Evolutionary conservation across 1,284 basidiomycete species (phyloP).

Genomic region (Apiotrichum mycotoxinovorans): DNA sequence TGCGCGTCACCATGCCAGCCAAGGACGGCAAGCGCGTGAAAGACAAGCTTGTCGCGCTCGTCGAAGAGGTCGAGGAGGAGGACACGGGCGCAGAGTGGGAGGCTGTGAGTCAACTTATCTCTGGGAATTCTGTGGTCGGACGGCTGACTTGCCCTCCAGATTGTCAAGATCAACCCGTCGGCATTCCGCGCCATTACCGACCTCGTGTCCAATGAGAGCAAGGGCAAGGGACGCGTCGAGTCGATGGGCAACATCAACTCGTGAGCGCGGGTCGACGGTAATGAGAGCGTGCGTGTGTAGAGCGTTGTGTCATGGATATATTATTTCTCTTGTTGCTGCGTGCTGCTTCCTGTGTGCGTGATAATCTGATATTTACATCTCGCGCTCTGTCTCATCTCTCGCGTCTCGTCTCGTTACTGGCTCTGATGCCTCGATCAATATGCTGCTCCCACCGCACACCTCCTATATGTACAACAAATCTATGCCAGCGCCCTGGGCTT

Average conservation of each 20-base stretch:
- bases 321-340: not conserved
- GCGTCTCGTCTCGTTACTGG: not conserved
- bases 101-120: slow-evolving; percentile 59
- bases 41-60: slow-evolving; percentile 66
- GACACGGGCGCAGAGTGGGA: slow-evolving; percentile 79
- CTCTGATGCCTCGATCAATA: not conserved
- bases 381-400: not conserved
- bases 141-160: slow-evolving; percentile 53
- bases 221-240: slow-evolving; percentile 83
- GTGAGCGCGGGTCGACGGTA: too few relatives aligned
- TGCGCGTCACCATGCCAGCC: slow-evolving; percentile 73
- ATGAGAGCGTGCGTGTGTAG: too few relatives aligned
- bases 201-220: slow-evolving; percentile 71
- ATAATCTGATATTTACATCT: not conserved
- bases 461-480: not conserved
- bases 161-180: slow-evolving; percentile 86
- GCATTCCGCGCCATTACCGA: slow-evolving; percentile 88
- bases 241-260: slow-evolving; percentile 54
- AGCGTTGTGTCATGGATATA: not conserved
- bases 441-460: not conserved
- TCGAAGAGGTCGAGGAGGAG: slow-evolving; percentile 81
- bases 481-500: not conserved
- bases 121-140: not conserved
- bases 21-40: slow-evolving; percentile 70
- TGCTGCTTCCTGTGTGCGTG: not conserved